Base-by-base conservation (phyloP, 148 eudicot genomes). In the Tetragonia tetragonoides region DNA sequence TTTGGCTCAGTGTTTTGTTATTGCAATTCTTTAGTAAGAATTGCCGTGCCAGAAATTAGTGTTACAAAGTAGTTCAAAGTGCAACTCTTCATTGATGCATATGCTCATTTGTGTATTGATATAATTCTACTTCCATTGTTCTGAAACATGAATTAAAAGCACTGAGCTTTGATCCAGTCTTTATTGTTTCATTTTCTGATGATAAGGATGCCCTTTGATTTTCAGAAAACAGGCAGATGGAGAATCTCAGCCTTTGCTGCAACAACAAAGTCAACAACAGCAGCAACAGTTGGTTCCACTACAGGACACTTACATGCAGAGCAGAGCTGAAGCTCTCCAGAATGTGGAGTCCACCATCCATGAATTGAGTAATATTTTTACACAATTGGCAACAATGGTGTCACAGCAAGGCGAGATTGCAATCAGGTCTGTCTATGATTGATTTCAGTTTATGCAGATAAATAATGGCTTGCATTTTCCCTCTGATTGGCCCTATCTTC, bases 401-500 rank as follows among this genome's bases (percentile, higher is more conserved):
- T 89, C 96, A 77, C 90, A 91, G 83, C 96, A 91, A 82, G 96
- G 96, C 70, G 96, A 91, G 75, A 79, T 91, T 80, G 93, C 96
- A 66, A 88, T 91, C 81, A 91, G 96, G 96, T 91, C 80, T 42
- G 82, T 70, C 42, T 38, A 3, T 66, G 5, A 14, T 24, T 60
- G 39, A 37, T 80, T 49, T 68, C n/a, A 21, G 18, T 23, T 57
- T 54, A 68, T 24, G 54, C 39, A n/a, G 28, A 47, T 2, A n/a
- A 12, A 23, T 20, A 77, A 5, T 54, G n/a, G 63, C 56, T 44
- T 56, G 42, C 51, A 67, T 21, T 10, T 57, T 56, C n/a, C 41
- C 60, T 17, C 39, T 65, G n/a, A 16, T 44, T 42, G n/a, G 38
- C 16, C 68, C 21, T 28, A 44, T 44, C 63, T 71, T n/a, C 57